Base-by-base conservation (phyloP, 2,329 filamentous ascomycete species). In the Cercospora nicotianae region DNA sequence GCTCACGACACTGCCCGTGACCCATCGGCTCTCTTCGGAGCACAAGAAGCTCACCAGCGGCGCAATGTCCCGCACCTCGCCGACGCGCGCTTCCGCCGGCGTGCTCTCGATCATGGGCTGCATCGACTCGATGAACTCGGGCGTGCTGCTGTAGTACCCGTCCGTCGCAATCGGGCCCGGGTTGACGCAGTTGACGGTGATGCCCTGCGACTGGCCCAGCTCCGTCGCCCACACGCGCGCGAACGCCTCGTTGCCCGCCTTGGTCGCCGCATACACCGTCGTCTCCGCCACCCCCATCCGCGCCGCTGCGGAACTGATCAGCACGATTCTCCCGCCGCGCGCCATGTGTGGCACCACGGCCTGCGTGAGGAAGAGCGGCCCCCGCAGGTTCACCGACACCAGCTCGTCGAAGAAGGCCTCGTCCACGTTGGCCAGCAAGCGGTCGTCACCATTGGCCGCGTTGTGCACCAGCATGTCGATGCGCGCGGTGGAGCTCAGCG, bases 21-120 rank as follows among this genome's bases (percentile, higher is more conserved):
- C 31, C 76, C 76, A 78, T 33, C 76, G 64, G 5, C 67, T 69
- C 66, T 74, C 75, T 60, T 75, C 74, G 61, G 74, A 72, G 4
- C 73, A 74, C 31, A 79, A 53, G 53, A 73, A 75, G 0, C 73
- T 72, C 74, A 94, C 91, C 87, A 87, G 66, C 91, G 94, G 77
- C 83, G 94, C 74, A 89, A 90, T 76, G 81, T 92, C 76, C 60
- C 79, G 76, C n/a, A 60, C 62, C 36, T 53, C 39, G 16, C 55
- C 69, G 28, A 69, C 60, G 16, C 69, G 30, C 60, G 66, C 13
- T 23, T 23, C 31, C 60, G 66, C 62, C 76, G 5, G 31, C 71
- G 60, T 58, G 73, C 64, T 28, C 63, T 64, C 48, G 72, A 53
- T 53, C 45, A 33, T 33, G 31, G 31, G 31, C 31, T 33, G 31